Base-by-base conservation (phyloP, 1,284 basidiomycete species). In the Pisolithus thermaeus region DNA sequence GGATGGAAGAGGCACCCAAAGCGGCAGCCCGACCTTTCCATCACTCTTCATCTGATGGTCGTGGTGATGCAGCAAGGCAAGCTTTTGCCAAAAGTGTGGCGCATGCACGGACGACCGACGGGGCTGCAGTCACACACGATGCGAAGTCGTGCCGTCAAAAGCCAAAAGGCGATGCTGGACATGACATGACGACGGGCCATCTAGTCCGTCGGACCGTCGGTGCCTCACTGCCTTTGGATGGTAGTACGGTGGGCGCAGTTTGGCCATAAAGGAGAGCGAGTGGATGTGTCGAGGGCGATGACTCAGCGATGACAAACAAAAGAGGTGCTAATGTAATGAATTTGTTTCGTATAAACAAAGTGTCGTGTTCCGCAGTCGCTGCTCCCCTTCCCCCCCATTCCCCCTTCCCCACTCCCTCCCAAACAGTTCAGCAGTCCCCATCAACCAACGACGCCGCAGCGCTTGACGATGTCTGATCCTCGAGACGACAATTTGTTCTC, bases 311-410 rank as follows among this genome's bases (percentile, higher is more conserved):
- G 37, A 32, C 30, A 27, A 22, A 47, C 7, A 45, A 65, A 65
- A 64, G 51, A 9, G 18, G 12, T 18, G 62, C 59, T 69, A 68
- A 69, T 69, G 56, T 66, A 69, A 70, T 54, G 36, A 49, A 63
- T 25, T 8, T 57, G 66, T 69, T 25, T 8, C 56, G 66, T 70
- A 70, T 69, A 67, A 68, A 64, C 66, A 37, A 51, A 54, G 56
- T 53, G 63, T 64, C 65, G 65, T 67, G 68, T 40, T 64, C 67
- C 65, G 65, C 65, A 70, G 65, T 56, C 64, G 25, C 45, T 48
- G 18, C 45, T 50, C 42, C 18, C 30, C 48, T 59, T 52, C 44
- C 32, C 42, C 22, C 54, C 53, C 46, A 40, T 52, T 39, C 25
- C 25, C 2, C 41, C 4, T 14, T 5, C 7, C 27, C 16, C 16